Evolutionary conservation across 768 basidiomycete species (phyloP), one percentile per base, ranked within the genome.

Genomic region (Leucogyrophana mollusca): DNA sequence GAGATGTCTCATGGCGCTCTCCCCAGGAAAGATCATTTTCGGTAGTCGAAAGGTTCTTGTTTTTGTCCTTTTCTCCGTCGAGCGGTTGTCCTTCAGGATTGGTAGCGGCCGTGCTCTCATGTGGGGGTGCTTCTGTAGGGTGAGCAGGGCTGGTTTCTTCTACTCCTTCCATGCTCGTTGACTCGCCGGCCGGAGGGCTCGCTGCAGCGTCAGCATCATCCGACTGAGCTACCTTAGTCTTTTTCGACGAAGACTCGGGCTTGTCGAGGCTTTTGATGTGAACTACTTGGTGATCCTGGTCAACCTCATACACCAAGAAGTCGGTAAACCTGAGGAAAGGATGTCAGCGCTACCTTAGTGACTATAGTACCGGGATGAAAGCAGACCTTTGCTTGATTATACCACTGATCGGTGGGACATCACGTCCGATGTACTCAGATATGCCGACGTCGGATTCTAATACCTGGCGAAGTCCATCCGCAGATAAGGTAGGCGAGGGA

Each of bases 311-410:
- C 16, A 99, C 96, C 57, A 98, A 57, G 62, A 99, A 99, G 67
- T 99, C 96, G 33, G 95, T 95, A 65, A 98, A 98, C 58, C 94
- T 96, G 59, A 21, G 42, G 38, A 17, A 20, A 41, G 25, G 41
- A 47, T 16, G n/a, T 43, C 30, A 16, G 34, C 42, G 36, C 36
- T 13, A 13, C 13, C 27, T 30, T 30, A 13, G 27, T 13, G 14
- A 17, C n/a, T 18, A 37, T 22, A 17, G 22, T 27, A 39, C 24
- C 20, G 23, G 14, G 24, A 47, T 23, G 34, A 25, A 16, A 10
- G 60, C 78, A 51, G 47, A 93, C 94, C 95, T 77, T 70, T 98
- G 95, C 68, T 98, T 98, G 66, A 98, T 97, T 58, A 98, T 95
- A 4, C 91, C 95, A 42, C 85, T 78, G 53, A 98, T 83, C 59